Base-by-base conservation (phyloP, 106 monocot genomes). In the Platanthera guangdongensis region DNA sequence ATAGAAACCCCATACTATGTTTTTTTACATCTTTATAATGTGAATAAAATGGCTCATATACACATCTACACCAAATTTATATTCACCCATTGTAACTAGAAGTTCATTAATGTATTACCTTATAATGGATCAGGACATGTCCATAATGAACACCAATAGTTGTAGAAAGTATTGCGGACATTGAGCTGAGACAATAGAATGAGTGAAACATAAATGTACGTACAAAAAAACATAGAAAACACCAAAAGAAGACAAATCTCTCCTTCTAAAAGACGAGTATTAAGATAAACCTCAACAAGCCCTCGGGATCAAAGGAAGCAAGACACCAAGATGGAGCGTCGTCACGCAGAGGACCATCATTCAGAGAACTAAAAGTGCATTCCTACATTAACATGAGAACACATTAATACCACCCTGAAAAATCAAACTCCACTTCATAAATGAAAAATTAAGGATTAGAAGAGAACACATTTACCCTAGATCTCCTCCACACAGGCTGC, bases 261-360 rank as follows among this genome's bases (percentile, higher is more conserved):
- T 65, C 32, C 13, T 65, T 65, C 65, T 65, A 65, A 65, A 1
- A 60, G n/a, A 60, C 18, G 21, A 18, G 0, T 30, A 22, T 8
- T 73, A 8, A 22, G 54, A 47, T 47, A 68, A 39, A 92, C 92
- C 92, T 92, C 78, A 92, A 70, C 72, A 92, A 83, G 75, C 92
- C 92, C 79, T 92, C 92, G 14, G 92, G 92, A n/a, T 92, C 89
- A 63, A 92, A 92, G 47, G 92, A 89, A 82, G 80, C 89, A 78
- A 89, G 87, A 69, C 92, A 92, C 92, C 92, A 92, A 16, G 49
- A 18, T 49, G 92, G 84, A 65, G 92, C 87, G 82, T 89, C 79
- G 2, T 30, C 59, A 57, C 81, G 77, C 67, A 92, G 87, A 3
- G 89, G 85, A 21, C 92, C 92, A 52, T 64, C 72, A 28, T 50